Base-by-base conservation (phyloP, 208 protist species). In the Leishmania arabica region DNA sequence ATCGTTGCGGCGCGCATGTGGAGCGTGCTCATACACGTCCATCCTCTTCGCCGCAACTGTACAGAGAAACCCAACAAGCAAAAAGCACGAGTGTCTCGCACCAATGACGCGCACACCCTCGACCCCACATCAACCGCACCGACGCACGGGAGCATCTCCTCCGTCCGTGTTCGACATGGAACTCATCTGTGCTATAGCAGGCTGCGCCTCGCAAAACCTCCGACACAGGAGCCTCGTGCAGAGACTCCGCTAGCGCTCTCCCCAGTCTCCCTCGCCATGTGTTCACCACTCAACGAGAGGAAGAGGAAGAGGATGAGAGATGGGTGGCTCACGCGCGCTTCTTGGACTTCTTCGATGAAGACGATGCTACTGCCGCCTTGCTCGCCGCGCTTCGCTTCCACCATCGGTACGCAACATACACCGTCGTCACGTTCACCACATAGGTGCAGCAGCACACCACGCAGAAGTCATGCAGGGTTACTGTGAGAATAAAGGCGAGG, bases 381-480 rank as follows among this genome's bases (percentile, higher is more conserved):
- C 45, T 72, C 51, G 21, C 31, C 15, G 19, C 9, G n/a, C 51
- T 58, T 19, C 83, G 77, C 37, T 56, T 84, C 75, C 77, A 89
- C 89, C 85, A 89, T 49, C 84, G 83, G 75, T 90, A 90, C 19
- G 89, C 75, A 21, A 89, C 37, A 51, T 82, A 66, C 69, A 78
- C 88, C 6, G 88, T 88, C 8, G 81, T 51, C 58, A 94, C 71
- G 75, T 95, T 95, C 40, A 95, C 90, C n/a, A 94, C 83, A 81
- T 95, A 95, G n/a, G 88, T 92, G 13, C 84, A 90, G 75, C 81
- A 89, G 86, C 92, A 96, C 65, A 96, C 92, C 0, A 94, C 37
- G 70, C 92, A 96, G 17, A 95, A 27, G 64, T 95, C 92, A 27
- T 87, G 83, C 81, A 95, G 65, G 34, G 93, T 79, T 40, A 93